Base-by-base conservation (phyloP, 371 early-diverging fungal species). In the Lichtheimia ramosa region DNA sequence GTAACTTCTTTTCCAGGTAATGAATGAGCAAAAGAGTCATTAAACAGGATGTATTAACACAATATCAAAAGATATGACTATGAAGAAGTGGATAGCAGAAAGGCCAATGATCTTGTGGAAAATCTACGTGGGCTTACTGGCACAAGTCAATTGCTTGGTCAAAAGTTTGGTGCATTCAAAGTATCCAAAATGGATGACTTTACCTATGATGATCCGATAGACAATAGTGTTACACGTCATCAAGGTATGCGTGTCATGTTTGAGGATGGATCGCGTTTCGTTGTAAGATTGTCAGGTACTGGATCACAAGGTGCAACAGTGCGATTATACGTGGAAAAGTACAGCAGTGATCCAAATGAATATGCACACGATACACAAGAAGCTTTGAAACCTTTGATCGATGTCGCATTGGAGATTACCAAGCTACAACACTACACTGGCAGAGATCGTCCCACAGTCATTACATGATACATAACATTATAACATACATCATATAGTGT, bases 261-360 rank as follows among this genome's bases (percentile, higher is more conserved):
- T 70, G 76, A 77, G 43, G 96, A 97, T 71, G 91, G 92, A 10
- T 93, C 94, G 3, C 90, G 98, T 56, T 83, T 97, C 53, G 87
- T 98, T 50, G 89, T 94, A 74, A 90, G 98, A 23, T 74, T 97
- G 34, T 91, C 91, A 41, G 98, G 98, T 12, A 98, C 98, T 3
- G 98, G 98, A 15, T 92, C 92, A 6, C 91, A 93, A 58, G 97
- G 97, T 23, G 98, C 98, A 2, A 98, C 98, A 34, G 84, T 98
- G 39, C 91, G 98, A 62, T 78, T 98, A 24, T 98, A 98, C 63
- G 91, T 96, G 18, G 98, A 98, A 69, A 92, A 93, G 73, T 97
- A 94, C 66, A 81, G 86, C 28, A 66, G 77, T 15, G 82, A 93
- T 60, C 59, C 75, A 5, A 62, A 68, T 14, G 78, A 87, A 59